phyloP scores from a whole-genome alignment of 1,284 basidiomycete species.

The Puccinia triticina region DNA sequence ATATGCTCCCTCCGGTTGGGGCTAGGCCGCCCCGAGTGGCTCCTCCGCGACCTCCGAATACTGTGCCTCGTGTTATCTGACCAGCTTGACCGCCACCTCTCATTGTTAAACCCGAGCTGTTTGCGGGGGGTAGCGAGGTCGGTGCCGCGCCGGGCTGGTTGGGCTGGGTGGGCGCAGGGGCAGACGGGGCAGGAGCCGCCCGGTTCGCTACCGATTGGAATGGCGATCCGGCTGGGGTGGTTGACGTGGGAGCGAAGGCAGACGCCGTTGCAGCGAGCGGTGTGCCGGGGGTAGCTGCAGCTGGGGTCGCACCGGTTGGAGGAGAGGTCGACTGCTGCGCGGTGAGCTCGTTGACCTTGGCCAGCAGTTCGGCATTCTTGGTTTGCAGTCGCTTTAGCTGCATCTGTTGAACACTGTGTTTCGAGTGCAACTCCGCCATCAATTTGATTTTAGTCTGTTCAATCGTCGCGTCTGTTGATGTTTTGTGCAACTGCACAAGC shows the following conservation, averaged over 20 bases:
- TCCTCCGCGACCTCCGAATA: not conserved
- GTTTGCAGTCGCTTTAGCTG: conserved; percentile 39
- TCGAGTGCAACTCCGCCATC: conserved; percentile 35
- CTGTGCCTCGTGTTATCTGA: not conserved
- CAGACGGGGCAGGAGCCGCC: not conserved
- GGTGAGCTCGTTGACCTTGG: conserved; percentile 33
- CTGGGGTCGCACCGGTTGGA: not conserved
- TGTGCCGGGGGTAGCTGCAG: not conserved
- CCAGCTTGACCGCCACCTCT: not conserved
- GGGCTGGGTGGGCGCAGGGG: not conserved
- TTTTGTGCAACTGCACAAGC: conserved; percentile 23
- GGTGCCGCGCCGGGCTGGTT: conserved; percentile 6
- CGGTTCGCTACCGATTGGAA: not conserved
- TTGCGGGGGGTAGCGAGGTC: not conserved
- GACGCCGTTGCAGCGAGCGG: conserved; percentile 14
- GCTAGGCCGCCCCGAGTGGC: not conserved
- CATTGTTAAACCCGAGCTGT: not conserved
- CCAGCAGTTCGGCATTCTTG: conserved; percentile 19
- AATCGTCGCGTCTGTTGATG: conserved; percentile 14
- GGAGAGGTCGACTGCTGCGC: not conserved
- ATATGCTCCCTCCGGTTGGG: not conserved
- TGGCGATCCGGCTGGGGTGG: not conserved
- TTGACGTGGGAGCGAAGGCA: not conserved
- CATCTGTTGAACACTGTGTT: conserved; percentile 33
- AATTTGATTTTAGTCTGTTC: conserved; percentile 29